phyloP scores from a whole-genome alignment of 208 protist species.

The Acanthamoeba castellanii region DNA sequence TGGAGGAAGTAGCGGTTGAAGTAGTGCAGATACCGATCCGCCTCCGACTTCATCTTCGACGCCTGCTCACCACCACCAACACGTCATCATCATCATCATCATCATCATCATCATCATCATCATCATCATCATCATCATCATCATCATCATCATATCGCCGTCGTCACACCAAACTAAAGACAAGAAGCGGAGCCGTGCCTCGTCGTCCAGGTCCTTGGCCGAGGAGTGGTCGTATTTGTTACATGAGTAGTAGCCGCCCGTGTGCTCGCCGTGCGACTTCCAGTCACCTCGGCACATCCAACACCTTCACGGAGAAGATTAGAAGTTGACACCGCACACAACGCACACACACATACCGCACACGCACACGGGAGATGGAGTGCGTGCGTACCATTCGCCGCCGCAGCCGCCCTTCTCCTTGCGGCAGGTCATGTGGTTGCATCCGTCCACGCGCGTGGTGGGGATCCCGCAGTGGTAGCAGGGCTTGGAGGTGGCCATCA shows the following conservation, averaged over 20 bases:
- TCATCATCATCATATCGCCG: not conserved
- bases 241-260: constrained; percentile 85
- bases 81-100: not conserved
- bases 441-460: constrained; percentile 79
- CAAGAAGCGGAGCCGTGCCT: not conserved
- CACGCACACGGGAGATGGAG: not conserved
- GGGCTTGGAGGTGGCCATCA: constrained; percentile 83
- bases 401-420: constrained; percentile 81
- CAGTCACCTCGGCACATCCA: constrained; percentile 86
- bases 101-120: no score
- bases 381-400: constrained; percentile 77
- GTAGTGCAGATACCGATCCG: constrained; percentile 81
- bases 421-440: constrained; percentile 86
- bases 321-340: not conserved
- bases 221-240: constrained; percentile 84
- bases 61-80: not conserved
- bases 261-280: constrained; percentile 84
- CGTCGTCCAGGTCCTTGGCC: constrained; percentile 79
- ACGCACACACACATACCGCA: not conserved
- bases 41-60: constrained; percentile 68
- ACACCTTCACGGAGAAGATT: constrained; percentile 43
- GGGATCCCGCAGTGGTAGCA: constrained; percentile 84
- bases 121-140: no score
- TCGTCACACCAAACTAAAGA: not conserved
- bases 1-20: constrained; percentile 83